Evolutionary conservation across 257 asterid genomes (phyloP).

Genomic region (Avicennia marina): DNA sequence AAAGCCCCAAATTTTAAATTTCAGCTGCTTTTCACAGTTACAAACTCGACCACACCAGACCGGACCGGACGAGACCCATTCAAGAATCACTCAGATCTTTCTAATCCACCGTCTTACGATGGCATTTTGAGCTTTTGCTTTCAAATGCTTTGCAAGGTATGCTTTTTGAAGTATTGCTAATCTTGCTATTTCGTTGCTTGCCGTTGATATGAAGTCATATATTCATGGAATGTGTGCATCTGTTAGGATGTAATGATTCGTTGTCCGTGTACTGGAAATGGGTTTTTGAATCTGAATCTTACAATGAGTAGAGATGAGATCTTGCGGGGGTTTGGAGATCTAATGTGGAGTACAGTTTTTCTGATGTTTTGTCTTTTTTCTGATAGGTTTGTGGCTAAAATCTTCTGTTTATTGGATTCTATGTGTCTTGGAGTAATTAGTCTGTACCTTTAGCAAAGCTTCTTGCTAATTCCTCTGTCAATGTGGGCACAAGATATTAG

Average conservation of each 20-base stretch:
- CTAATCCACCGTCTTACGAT: not conserved
- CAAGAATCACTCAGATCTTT: conserved; percentile 37
- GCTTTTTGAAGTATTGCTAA: not conserved
- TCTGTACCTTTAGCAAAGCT: not conserved
- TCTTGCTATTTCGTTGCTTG: not conserved
- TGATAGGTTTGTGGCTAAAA: conserved; percentile 1
- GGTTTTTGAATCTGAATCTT: conserved; percentile 25
- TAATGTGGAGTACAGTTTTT: conserved; percentile 11
- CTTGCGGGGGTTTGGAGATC: conserved; percentile 35
- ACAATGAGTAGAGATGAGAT: conserved; percentile 25
- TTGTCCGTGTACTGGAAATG: conserved; percentile 16
- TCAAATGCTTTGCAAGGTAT: conserved; percentile 38
- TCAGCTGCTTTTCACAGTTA: conserved; percentile 7
- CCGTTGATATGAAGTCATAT: conserved; percentile 10
- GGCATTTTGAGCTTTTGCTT: conserved; percentile 12
- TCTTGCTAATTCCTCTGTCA: conserved; percentile 1
- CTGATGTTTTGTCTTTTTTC: conserved; percentile 12
- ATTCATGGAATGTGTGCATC: conserved; percentile 17
- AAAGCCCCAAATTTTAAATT: too few relatives aligned
- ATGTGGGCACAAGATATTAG: not conserved
- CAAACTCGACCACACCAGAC: conserved; percentile 20
- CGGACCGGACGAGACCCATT: conserved; percentile 26
- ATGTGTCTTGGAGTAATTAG: not conserved
- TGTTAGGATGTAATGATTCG: conserved; percentile 20
- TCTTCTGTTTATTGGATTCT: not conserved